phyloP scores from a whole-genome alignment of 345 rosid species.

The Tarenaya hassleriana region DNA sequence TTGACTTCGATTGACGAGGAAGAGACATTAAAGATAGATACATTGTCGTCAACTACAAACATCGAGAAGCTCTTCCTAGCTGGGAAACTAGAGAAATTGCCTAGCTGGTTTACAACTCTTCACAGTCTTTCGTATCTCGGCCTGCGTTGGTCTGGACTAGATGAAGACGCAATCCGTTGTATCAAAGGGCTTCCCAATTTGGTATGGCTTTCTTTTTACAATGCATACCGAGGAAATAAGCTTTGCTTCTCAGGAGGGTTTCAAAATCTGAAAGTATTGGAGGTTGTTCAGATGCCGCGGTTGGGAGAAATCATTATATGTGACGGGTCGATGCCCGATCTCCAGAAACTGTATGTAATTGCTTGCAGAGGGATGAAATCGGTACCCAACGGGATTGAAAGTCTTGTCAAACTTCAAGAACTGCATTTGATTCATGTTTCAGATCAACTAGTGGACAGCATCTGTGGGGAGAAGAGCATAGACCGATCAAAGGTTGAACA shows the following conservation, averaged over 20 bases:
- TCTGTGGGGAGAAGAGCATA: conserved; percentile 18
- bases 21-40: conserved; percentile 22
- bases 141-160: conserved; percentile 26
- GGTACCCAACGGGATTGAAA: conserved; percentile 19
- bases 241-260: conserved; percentile 26
- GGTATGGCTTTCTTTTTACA: conserved; percentile 25
- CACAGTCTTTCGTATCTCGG: conserved; percentile 17
- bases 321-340: conserved; percentile 19
- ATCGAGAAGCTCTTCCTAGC: conserved; percentile 27
- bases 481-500: conserved; percentile 21
- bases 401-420: conserved; percentile 18
- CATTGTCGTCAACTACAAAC: conserved; percentile 13
- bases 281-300: conserved; percentile 3
- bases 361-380: conserved; percentile 23
- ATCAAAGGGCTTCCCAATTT: conserved; percentile 29
- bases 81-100: conserved; percentile 32
- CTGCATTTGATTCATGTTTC: conserved; percentile 25
- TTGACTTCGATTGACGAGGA: conserved; percentile 17
- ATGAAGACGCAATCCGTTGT: conserved; percentile 19
- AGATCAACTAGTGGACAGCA: conserved; percentile 16
- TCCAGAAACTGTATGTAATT: conserved; percentile 15
- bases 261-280: conserved; percentile 21
- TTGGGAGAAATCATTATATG: conserved; percentile 20
- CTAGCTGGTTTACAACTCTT: conserved; percentile 34
- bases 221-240: conserved; percentile 13